Evolutionary conservation across 306 rosid species (phyloP), one percentile per base, ranked within the genome.

Genomic region (Erythrophleum fordii): DNA sequence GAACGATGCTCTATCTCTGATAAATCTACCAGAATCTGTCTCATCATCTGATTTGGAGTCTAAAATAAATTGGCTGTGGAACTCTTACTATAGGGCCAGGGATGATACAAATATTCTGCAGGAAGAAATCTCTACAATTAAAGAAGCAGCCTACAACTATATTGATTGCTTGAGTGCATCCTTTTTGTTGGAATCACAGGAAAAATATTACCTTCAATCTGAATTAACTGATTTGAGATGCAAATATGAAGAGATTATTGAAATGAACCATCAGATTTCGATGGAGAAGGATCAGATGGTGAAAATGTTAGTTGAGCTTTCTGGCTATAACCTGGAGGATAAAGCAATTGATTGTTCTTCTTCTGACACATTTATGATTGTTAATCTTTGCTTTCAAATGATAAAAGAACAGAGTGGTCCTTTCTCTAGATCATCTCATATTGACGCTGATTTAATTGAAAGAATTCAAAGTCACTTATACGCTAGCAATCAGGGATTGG

Each of bases 11-110:
- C 69, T 89, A 11, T 82, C 90, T 79, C 83, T 72, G 5, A 60
- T 83, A 64, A 90, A 88, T 81, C 85, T 91, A 48, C 99, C 97
- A 20, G 94, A 92, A 83, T 53, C 86, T 55, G 79, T 93, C 82
- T 86, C 92, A 69, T 89, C 90, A 70, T 88, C 87, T 68, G 89
- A 83, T 81, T 83, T 92, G 87, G 92, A 82, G 86, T 88, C 90
- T 83, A 97, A 77, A 87, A 80, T 90, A 73, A 77, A 73, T 75
- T 93, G 98, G 97, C 89, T 96, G 58, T 72, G 70, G 80, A 92
- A 90, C 77, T 88, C 93, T 75, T 89, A 85, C 81, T 78, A 74
- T 44, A 90, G 71, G 85, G 92, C 86, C 80, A 84, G 45, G 69
- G 71, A 90, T 69, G 87, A 85, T 72, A 52, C 79, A 52, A 72